Base-by-base conservation (phyloP, 2,329 filamentous ascomycete species). In the Pleoardoris graminearum region DNA sequence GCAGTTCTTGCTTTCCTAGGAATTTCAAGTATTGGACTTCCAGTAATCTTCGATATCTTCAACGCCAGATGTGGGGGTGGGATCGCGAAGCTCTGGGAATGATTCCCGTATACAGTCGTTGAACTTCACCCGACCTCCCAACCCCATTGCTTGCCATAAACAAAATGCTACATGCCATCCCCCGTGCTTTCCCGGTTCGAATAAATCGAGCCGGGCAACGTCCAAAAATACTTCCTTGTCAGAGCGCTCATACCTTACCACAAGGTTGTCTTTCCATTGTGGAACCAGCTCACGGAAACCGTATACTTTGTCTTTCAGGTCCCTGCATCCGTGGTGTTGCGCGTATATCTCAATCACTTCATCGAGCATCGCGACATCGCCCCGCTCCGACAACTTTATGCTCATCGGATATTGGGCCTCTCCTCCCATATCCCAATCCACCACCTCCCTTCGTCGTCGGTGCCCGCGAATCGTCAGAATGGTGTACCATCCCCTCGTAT, bases 361-460 rank as follows among this genome's bases (percentile, higher is more conserved):
- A 43, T 43, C 39, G 12, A 43, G 29, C 39, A 43, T 16, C 3
- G 55, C 52, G 6, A 61, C 27, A 16, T 30, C 57, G 16, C 48
- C 59, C 11, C 22, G 25, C 3, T 52, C 52, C 48, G 48, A 39
- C 43, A 55, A 53, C 1, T 30, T 43, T 11, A 21, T 29, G 37
- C 35, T 39, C 3, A 46, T 45, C 32, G 46, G 17, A 30, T 22
- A 42, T n/a, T 30, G 32, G 16, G 12, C 47, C 21, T 35, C 29
- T 36, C 21, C 36, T 29, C 41, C 17, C 22, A 37, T 27, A 21
- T 7, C 36, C 25, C 14, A 39, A 27, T 27, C 25, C 46, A 41
- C 25, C 12, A 12, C 11, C 16, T n/a, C 23, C 2, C 19, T 17
- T 19, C 37, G 17, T 38, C 23, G 12, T 41, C 35, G 16, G 17